phyloP scores from a whole-genome alignment of 768 basidiomycete genomes.

The Psilocybe cubensis region DNA sequence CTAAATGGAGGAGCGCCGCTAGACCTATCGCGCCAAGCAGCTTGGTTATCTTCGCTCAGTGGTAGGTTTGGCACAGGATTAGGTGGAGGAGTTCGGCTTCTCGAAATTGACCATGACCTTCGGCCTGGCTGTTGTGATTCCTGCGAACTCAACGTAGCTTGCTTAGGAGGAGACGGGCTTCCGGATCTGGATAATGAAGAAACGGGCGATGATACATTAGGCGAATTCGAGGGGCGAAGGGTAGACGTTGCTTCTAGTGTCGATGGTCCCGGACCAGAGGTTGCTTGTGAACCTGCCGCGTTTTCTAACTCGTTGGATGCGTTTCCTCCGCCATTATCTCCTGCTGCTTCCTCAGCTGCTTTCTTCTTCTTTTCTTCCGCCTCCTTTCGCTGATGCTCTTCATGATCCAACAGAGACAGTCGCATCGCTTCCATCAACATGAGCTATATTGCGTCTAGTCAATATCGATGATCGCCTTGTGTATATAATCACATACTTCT shows the following conservation, averaged over 20 bases:
- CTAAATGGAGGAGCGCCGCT: conserved; percentile 46
- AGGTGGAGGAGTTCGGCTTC: conserved; percentile 37
- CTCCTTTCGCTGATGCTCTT: conserved; percentile 86
- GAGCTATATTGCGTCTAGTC: conserved; percentile 52
- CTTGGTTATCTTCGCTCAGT: conserved; percentile 30
- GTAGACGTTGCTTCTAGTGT: conserved; percentile 30
- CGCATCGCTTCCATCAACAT: conserved; percentile 99
- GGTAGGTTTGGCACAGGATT: conserved; percentile 28
- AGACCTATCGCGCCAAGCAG: conserved; percentile 35
- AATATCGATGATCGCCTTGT: conserved; percentile 2
- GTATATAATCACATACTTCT: conserved; percentile 61
- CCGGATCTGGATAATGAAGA: conserved; percentile 18
- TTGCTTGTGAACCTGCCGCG: conserved; percentile 20
- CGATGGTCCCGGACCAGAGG: conserved; percentile 36
- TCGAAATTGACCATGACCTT: conserved; percentile 37
- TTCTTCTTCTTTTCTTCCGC: conserved; percentile 68
- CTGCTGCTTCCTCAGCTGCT: conserved; percentile 41
- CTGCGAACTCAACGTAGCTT: conserved; percentile 24
- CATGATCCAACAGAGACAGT: conserved; percentile 90
- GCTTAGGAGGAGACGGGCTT: conserved; percentile 20
- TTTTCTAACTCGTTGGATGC: conserved; percentile 21
- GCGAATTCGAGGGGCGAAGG: conserved; percentile 29
- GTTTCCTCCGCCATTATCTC: conserved; percentile 25
- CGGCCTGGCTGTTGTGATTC: conserved; percentile 25
- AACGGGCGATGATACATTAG: conserved; percentile 29